Base-by-base conservation (phyloP, 306 rosid species). In the Rosa chinensis region DNA sequence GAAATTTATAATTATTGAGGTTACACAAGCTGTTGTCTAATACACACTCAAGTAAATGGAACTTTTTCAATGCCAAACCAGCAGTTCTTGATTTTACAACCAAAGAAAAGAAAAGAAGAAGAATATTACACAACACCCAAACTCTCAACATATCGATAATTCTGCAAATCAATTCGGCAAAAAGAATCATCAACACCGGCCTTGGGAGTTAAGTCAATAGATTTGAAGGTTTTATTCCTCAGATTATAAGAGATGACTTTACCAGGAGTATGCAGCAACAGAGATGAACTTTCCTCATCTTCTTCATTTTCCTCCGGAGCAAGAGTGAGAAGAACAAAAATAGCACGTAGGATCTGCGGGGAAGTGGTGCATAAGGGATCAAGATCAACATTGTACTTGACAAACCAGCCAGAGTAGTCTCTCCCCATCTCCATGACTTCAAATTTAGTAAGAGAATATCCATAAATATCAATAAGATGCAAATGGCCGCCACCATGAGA, bases 391-490 rank as follows among this genome's bases (percentile, higher is more conserved):
- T 61, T 23, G 37, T 59, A 59, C 37, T 59, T 59, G 66, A 12
- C 14, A 59, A 25, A 61, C 66, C 66, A 61, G 7, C 66, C 66
- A 61, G 39, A 61, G 66, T 59, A 59, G 66, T 61, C 39, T 61
- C 28, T 25, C 14, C 37, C 66, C 66, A 10, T 61, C 39, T 61
- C 39, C 37, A 61, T 25, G 25, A 25, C 25, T 25, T 25, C 25
- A 25, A 25, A 25, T 25, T 25, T 25, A 25, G 25, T 25, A 25
- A 25, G 25, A 25, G 25, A 25, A 25, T 25, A 25, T 25, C 25
- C 25, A 25, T 25, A 25, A 25, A 25, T 25, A 25, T 25, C 25
- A 25, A 25, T 25, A 25, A 25, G 25, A 25, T 25, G 25, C 25
- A 25, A 25, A 25, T 25, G 25, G 25, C 25, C 25, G 0, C 25